phyloP scores from a whole-genome alignment of 2,329 filamentous ascomycete genomes.

The Fusarium falciforme region DNA sequence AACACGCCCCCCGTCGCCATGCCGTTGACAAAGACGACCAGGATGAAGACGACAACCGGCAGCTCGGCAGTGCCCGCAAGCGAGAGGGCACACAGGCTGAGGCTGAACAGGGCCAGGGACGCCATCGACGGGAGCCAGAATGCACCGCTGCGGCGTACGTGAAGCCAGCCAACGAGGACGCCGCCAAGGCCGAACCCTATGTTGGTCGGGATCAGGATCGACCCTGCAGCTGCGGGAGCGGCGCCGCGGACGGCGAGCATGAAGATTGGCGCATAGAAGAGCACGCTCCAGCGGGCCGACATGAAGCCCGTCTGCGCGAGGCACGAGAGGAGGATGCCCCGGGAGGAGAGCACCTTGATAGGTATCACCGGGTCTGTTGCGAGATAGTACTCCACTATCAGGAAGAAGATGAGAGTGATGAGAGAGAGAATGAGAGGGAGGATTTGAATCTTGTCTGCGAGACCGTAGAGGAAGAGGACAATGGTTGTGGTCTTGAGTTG shows the following conservation, averaged over 20 bases:
- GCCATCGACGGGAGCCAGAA: constrained; percentile 76
- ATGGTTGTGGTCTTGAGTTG: constrained; percentile 68
- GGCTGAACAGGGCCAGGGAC: constrained; percentile 70
- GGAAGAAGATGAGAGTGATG: constrained; percentile 62
- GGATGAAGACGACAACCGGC: constrained; percentile 65
- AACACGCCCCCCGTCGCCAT: constrained; percentile 77
- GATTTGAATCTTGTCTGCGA: constrained; percentile 72
- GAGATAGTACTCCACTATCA: constrained; percentile 71
- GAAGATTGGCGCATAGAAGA: constrained; percentile 86
- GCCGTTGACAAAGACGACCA: constrained; percentile 76
- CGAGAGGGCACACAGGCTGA: constrained; percentile 68
- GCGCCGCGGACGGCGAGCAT: constrained; percentile 80
- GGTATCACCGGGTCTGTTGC: constrained; percentile 81
- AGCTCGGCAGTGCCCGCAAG: constrained; percentile 63
- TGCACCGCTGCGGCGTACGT: constrained; percentile 77
- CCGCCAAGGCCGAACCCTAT: constrained; percentile 81
- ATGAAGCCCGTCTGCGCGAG: constrained; percentile 81
- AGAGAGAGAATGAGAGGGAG: constrained; percentile 71
- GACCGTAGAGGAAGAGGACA: constrained; percentile 76
- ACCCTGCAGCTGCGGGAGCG: constrained; percentile 75
- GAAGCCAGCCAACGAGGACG: constrained; percentile 77
- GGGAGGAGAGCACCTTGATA: constrained; percentile 74
- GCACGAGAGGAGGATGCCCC: constrained; percentile 79
- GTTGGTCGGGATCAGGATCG: constrained; percentile 85
- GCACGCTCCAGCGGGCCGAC: constrained; percentile 81